Percentiles rank a stretch among this genome's conserved stretches.
These are phyloP conservation scores for Cudoniella acicularis DNA, from an alignment of 495 filamentous ascomycete genomes.

Conservation along the genomic window DNA sequence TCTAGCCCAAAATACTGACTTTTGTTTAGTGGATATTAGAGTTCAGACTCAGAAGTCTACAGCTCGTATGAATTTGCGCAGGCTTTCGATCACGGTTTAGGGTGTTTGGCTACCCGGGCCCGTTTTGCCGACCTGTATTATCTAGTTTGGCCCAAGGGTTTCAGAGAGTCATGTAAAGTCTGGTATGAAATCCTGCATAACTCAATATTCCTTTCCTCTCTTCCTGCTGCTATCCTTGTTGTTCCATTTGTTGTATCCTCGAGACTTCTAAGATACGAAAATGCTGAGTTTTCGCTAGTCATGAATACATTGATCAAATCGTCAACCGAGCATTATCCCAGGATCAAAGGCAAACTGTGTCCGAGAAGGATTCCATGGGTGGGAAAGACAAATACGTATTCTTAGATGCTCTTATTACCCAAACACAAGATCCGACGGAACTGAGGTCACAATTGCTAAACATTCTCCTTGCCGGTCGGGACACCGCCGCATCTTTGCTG, in stretches of 20 bases:
- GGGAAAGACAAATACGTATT: constrained; percentile 40
- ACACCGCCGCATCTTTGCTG: no score
- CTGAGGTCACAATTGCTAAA: constrained; percentile 47
- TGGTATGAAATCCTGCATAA: no score
- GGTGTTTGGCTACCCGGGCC: constrained; percentile 15
- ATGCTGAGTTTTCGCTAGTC: no score
- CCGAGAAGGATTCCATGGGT: constrained; percentile 12
- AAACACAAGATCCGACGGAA: constrained; percentile 27
- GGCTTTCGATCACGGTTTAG: constrained; percentile 39
- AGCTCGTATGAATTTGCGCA: constrained; percentile 10
- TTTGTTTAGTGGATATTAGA: neutral
- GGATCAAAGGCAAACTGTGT: constrained; percentile 8
- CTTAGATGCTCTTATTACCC: constrained; percentile 44
- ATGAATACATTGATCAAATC: constrained; percentile 20
- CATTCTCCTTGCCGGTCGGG: constrained; percentile 49
- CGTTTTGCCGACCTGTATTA: constrained; percentile 6
- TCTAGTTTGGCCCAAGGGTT: constrained; percentile 7
- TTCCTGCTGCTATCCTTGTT: no score
- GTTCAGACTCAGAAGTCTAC: neutral
- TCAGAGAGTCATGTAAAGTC: constrained; percentile 17
- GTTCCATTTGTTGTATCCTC: no score
- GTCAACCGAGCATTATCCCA: no score
- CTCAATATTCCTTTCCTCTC: no score
- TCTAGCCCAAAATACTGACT: no score
- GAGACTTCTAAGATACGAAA: no score